Base-by-base conservation (phyloP, 345 rosid genomes). In the Citropsis articulata region DNA sequence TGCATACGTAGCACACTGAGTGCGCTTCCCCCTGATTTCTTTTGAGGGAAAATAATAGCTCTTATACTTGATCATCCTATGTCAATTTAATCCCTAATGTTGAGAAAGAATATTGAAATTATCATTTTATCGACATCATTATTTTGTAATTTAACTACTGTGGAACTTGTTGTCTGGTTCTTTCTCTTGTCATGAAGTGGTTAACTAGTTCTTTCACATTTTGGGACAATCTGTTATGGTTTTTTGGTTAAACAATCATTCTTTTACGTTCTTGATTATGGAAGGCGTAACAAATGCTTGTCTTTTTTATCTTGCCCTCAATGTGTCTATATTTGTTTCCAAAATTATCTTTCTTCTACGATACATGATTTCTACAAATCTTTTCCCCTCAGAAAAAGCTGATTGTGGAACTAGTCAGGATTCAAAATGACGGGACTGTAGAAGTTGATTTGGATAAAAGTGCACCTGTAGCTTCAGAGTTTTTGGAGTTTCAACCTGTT, bases 381-480 rank as follows among this genome's bases (percentile, higher is more conserved):
- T 45, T 69, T 67, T 48, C 76, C 62, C 78, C 55, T 77, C 91
- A 96, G 99, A 87, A 90, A 79, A 91, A 92, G 78, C 90, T 96
- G 65, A 89, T 92, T 81, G 90, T 91, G 71, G 91, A 96, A 84
- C 88, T 96, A 66, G 93, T 96, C 78, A 91, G 86, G 82, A 91
- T 92, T 81, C 98, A 96, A 89, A 92, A 89, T 72, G 97, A 96
- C 48, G 99, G 99, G 77, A 96, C 97, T 0, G 98, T 96, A 71
- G 97, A 90, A 85, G 98, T 96, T 79, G 97, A 94, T 82, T 82
- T 96, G 62, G 85, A 82, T 73, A 90, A 86, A 69, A 90, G 83
- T 78, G 77, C 86, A 2, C 88, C 94, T 57, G 97, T 90, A 71
- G 91, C 97, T 78, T 89, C 98, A 31, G 95, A 96, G 82, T 76